Base-by-base conservation (phyloP, 257 asterid genomes). In the Leonotis leonurus region DNA sequence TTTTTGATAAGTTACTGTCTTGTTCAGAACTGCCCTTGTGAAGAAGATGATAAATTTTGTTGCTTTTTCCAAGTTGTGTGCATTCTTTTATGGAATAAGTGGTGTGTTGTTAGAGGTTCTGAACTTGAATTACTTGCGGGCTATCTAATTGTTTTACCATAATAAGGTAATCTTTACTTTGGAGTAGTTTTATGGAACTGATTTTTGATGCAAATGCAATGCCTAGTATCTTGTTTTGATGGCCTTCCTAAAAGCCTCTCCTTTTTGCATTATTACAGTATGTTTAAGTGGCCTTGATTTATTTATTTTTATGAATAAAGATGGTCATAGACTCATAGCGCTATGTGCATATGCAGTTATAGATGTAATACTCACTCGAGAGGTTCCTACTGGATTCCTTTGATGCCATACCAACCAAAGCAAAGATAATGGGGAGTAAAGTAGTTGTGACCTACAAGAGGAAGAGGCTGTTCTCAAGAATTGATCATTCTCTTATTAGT, bases 381-480 rank as follows among this genome's bases (percentile, higher is more conserved):
- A 17, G 33, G 41, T 40, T 56, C 24, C 45, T 25, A 4, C 32
- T 16, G 32, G 13, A 24, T 36, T 20, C 25, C 49, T 50, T 55
- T 8, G 14, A 24, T 60, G 72, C 20, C 25, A 22, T 25, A 46
- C 22, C 29, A 22, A 18, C 65, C 54, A 24, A 14, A 29, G 65
- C 64, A 53, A 35, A 63, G 61, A 79, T 69, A 77, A 74, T 79
- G 85, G 81, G 75, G 22, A 70, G 76, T 55, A 78, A 79, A 60
- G 72, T 75, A 65, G 68, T 85, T 69, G 39, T 88, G 65, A 88
- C 96, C 14, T 88, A 88, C 80, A 85, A 81, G 79, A 72, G 94
- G 62, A 81, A 73, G 77, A 70, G 89, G 59, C 72, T 58, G 12
- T 74, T 77, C 40, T 62, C 75, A 14, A 64, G 79, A 62, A 63